These are phyloP conservation scores for Boletus pseudo-olivaceus DNA, from an alignment of 768 basidiomycete species.

Conservation along the genomic window DNA sequence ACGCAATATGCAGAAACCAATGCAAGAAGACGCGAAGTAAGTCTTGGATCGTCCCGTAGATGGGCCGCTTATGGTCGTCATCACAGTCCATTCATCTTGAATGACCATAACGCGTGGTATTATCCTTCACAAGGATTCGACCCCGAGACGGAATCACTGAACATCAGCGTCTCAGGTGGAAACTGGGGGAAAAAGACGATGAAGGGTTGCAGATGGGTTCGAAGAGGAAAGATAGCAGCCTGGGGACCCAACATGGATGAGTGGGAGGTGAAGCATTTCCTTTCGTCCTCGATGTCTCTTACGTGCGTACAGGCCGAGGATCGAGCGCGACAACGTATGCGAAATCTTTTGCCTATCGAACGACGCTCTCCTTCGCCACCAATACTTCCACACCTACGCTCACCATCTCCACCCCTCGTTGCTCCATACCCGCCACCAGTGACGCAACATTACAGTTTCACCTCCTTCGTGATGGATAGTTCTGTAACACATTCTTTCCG, in stretches of 20 bases:
- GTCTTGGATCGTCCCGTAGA: slow-evolving; percentile 1
- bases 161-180: slow-evolving; percentile 49
- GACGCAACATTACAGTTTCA: slow-evolving; percentile 67
- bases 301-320: slow-evolving; percentile 61
- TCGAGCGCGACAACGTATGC: slow-evolving; percentile 77
- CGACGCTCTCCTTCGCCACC: slow-evolving; percentile 71
- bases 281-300: slow-evolving; percentile 7
- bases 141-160: slow-evolving; percentile 58
- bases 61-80: slow-evolving; percentile 4
- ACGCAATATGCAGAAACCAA: slow-evolving; percentile 26
- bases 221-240: slow-evolving; percentile 73
- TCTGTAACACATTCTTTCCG: slow-evolving; percentile 82
- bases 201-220: slow-evolving; percentile 77
- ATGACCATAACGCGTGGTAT: slow-evolving; percentile 79
- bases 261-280: slow-evolving; percentile 60
- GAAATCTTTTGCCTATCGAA: slow-evolving; percentile 56
- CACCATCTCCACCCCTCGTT: slow-evolving; percentile 73
- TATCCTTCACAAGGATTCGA: slow-evolving; percentile 77
- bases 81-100: slow-evolving; percentile 46
- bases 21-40: slow-evolving; percentile 33
- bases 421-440: slow-evolving; percentile 73
- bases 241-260: slow-evolving; percentile 86
- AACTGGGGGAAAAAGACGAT: slow-evolving; percentile 84
- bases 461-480: slow-evolving; percentile 84
- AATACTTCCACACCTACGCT: slow-evolving; percentile 68